phyloP scores from a whole-genome alignment of 495 filamentous ascomycete species.

The Penicillium argentinense region DNA sequence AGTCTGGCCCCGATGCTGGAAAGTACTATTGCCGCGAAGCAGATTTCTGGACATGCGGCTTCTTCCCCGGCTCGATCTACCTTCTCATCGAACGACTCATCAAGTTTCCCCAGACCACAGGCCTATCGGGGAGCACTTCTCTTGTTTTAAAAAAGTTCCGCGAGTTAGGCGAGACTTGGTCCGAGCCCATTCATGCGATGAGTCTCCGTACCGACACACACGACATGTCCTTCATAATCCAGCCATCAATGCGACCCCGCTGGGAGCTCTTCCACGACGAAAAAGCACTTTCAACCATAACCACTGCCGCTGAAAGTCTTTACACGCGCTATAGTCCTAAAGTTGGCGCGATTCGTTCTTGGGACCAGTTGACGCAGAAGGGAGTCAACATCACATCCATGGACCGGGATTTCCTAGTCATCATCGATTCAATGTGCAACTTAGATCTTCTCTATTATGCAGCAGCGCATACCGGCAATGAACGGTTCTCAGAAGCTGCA shows the following conservation, averaged over 20 bases:
- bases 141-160: constrained; percentile 2
- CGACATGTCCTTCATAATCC: constrained; percentile 47
- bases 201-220: constrained; percentile 38
- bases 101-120: constrained; percentile 20
- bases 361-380: constrained; percentile 30
- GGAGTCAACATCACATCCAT: constrained; percentile 20
- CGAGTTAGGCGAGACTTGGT: constrained; percentile 15
- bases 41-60: constrained; percentile 46
- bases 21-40: constrained; percentile 34
- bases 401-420: constrained; percentile 37
- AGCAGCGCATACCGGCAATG: constrained; percentile 27
- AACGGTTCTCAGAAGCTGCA: constrained; percentile 28
- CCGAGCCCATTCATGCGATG: constrained; percentile 18
- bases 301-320: constrained; percentile 34
- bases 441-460: constrained; percentile 46
- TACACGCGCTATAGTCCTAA: constrained; percentile 32
- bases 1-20: constrained; percentile 18
- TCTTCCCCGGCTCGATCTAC: constrained; percentile 41
- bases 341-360: constrained; percentile 40
- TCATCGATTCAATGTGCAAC: constrained; percentile 47
- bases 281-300: constrained; percentile 25
- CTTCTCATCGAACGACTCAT: constrained; percentile 29
- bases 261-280: constrained; percentile 36
- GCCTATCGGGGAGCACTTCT: background rate
- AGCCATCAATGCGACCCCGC: constrained; percentile 20